These are phyloP conservation scores for Chlamydomonas reinhardtii DNA, from an alignment of 163 green algal genomes.

Conservation along the genomic window DNA sequence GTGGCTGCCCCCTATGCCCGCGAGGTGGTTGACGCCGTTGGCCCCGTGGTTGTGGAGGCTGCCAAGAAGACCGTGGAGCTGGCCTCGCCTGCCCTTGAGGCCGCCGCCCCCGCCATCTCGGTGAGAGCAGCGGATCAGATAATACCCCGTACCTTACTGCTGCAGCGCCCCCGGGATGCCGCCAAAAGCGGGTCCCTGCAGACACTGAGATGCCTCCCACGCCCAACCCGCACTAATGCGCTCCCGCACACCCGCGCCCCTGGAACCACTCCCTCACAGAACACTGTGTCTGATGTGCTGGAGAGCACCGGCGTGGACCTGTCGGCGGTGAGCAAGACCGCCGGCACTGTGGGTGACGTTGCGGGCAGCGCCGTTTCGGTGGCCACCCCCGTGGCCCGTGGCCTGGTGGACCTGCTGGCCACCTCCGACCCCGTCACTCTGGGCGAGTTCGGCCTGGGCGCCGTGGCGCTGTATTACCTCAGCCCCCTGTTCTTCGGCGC, in stretches of 20 bases:
- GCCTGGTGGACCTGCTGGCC: slow-evolving; percentile 62
- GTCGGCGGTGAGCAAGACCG: slow-evolving; percentile 33
- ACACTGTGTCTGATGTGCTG: slow-evolving; percentile 53
- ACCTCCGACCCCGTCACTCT: slow-evolving; percentile 75
- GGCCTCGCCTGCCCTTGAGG: slow-evolving; percentile 70
- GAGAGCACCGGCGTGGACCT: slow-evolving; percentile 61
- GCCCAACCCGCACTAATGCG: no score
- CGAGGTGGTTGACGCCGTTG: slow-evolving; percentile 66
- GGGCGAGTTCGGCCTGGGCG: slow-evolving; percentile 76
- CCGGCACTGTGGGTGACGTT: slow-evolving; percentile 49
- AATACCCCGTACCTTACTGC: no score
- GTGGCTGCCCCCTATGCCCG: slow-evolving; percentile 78
- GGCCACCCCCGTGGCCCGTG: slow-evolving; percentile 59
- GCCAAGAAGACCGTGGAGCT: slow-evolving; percentile 66
- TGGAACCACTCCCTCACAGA: slow-evolving; percentile 29
- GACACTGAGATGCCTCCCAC: no score
- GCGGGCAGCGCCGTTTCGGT: slow-evolving; percentile 54
- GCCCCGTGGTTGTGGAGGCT: slow-evolving; percentile 73
- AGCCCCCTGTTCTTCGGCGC: slow-evolving; percentile 59
- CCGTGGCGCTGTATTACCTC: slow-evolving; percentile 74
- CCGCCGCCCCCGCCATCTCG: slow-evolving; percentile 66
- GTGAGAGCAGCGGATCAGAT: slow-evolving; percentile 32
- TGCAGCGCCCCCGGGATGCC: no score
- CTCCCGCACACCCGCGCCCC: background rate
- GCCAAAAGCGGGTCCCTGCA: no score